These are phyloP conservation scores for Mesembryanthemum crystallinum DNA, from an alignment of 148 eudicot genomes.

Conservation along the genomic window DNA sequence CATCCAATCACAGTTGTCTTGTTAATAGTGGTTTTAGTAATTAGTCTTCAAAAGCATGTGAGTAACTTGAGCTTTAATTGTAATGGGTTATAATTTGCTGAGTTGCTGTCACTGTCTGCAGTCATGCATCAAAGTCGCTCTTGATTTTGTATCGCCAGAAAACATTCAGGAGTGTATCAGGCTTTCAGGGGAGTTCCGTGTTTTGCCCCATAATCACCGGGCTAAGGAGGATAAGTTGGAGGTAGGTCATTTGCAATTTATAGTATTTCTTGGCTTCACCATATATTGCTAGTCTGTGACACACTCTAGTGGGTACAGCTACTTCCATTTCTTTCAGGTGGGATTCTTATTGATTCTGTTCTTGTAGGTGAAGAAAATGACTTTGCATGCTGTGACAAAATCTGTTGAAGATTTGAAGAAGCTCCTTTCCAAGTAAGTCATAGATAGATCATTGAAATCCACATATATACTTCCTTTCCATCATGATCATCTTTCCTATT, in stretches of 20 bases:
- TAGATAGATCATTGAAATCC: neutral
- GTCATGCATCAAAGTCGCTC: conserved; percentile 39
- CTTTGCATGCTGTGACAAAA: conserved; percentile 5
- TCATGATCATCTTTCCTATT: neutral
- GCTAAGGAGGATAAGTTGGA: conserved; percentile 37
- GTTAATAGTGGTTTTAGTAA: neutral
- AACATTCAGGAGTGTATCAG: conserved; percentile 30
- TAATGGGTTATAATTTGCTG: neutral
- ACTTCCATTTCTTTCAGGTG: neutral
- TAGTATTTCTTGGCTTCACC: no score
- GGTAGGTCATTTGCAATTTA: conserved; percentile 12
- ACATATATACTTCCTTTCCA: no score
- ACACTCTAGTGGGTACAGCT: neutral
- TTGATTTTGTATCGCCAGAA: conserved; percentile 37
- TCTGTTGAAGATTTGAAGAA: neutral
- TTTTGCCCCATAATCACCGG: conserved; percentile 29
- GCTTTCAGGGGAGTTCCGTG: conserved; percentile 29
- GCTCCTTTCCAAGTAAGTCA: conserved; percentile 1
- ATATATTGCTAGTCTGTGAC: neutral
- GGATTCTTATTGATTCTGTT: neutral
- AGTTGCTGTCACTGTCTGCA: conserved; percentile 8
- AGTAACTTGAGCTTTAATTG: neutral
- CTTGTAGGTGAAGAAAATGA: conserved; percentile 29
- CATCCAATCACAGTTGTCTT: neutral
- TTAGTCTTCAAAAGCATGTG: neutral